These are phyloP conservation scores for Neodidymelliopsis sp. DNA, from an alignment of 2,329 filamentous ascomycete species.

Conservation along the genomic window DNA sequence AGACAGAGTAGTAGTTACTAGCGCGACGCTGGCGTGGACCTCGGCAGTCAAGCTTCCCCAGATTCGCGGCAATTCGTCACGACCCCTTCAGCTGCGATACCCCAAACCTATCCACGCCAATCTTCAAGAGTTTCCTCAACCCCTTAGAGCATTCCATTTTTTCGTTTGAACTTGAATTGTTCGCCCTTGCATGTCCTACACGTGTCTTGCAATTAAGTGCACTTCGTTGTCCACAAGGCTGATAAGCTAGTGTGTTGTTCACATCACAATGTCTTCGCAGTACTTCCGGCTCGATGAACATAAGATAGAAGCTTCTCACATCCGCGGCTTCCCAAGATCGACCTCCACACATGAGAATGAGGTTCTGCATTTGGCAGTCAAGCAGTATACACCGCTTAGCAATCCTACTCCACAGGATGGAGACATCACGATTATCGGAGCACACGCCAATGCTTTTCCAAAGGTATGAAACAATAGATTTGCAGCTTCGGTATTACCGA, in stretches of 20 bases:
- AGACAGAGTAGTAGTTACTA: neutral
- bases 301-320: constrained; percentile 70
- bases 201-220: neutral
- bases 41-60: constrained; percentile 31
- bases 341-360: constrained; percentile 78
- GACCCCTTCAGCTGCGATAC: constrained; percentile 15
- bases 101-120: neutral
- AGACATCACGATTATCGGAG: constrained; percentile 84
- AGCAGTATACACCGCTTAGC: constrained; percentile 83
- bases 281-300: constrained; percentile 76
- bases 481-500: too few species aligned
- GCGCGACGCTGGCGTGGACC: constrained; percentile 20
- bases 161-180: neutral
- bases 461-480: constrained; percentile 64
- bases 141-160: neutral
- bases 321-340: constrained; percentile 80
- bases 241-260: neutral
- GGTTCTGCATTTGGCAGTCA: constrained; percentile 75
- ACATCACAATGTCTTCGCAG: constrained; percentile 47
- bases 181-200: neutral
- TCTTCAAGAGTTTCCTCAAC: too few species aligned
- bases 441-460: constrained; percentile 91
- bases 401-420: constrained; percentile 73
- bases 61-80: constrained; percentile 36
- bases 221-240: neutral